Evolutionary conservation across 208 protist genomes (phyloP), one percentile per base, ranked within the genome.

Genomic region (Wallacemonas rigidus): DNA sequence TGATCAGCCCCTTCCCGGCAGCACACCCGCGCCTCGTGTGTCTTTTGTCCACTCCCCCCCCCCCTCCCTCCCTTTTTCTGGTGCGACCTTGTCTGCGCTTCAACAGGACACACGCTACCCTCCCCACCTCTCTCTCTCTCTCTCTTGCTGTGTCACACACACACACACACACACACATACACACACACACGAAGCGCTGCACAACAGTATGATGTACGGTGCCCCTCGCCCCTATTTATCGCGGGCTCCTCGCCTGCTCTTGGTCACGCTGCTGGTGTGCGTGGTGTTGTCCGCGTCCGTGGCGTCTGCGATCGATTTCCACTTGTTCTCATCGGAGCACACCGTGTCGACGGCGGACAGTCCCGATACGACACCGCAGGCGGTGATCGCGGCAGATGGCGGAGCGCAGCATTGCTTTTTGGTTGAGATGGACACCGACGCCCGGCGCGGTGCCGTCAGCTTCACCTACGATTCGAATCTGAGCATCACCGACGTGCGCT

Each of bases 401-500:
- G 55, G 67, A 3, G 67, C 71, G 39, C n/a, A 50, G 36, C 40
- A 75, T n/a, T 75, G 71, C 35, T 5, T 70, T 6, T 36, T 70
- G 14, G 62, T 75, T 4, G 57, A 69, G 43, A 53, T 75, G 39
- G 62, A 63, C 35, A 35, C 43, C 2, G 39, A 15, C 6, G 41
- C 50, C 26, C 6, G 26, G 7, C 45, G 62, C 38, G 82, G 72
- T 3, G 67, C 74, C 14, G 70, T 85, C 11, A 74, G 72, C 68
- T 88, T 88, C 55, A 70, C 65, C 11, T 82, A 84, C 67, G 44
- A 26, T 45, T 77, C 71, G n/a, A 88, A 82, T 71, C 39, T 87
- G 2, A 78, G 71, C 36, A 56, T 77, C 43, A 44, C 67, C 2
- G 41, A 58, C 8, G 54, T 74, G 40, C 79, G 79, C 40, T 65